Base-by-base conservation (phyloP, 352 stramenopile species). In the Pythium insidiosum region DNA sequence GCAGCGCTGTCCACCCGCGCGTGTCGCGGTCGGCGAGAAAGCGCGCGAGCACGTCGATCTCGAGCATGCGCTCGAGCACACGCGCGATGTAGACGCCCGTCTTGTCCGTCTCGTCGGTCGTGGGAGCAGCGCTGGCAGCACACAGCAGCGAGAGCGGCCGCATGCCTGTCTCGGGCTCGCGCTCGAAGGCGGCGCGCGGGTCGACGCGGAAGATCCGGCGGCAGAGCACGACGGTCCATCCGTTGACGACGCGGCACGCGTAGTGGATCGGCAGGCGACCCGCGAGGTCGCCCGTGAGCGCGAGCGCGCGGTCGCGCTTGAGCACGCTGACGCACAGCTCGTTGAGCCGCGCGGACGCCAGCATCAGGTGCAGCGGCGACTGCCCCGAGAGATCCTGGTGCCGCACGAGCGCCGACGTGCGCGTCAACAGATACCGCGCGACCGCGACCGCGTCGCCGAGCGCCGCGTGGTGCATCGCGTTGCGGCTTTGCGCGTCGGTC, bases 231-330 rank as follows among this genome's bases (percentile, higher is more conserved):
- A 73, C 58, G 4, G 71, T 83, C 21, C 47, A 50, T 12, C 45
- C 26, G 40, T 75, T 86, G 19, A 86, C 41, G 26, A 40, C 58
- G 39, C 65, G 62, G n/a, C 66, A 85, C 4, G 67, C 76, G 46
- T 72, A 88, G 31, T 88, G 73, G 45, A 88, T 69, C 4, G 75
- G 66, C 31, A 68, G 68, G 30, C 64, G 68, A 0, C 56, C 60
- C 11, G 53, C 48, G 28, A 83, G 61, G 40, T 86, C 68, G 19
- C 61, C 57, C 24, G 61, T 71, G 10, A 65, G 61, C 23, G 67
- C 49, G 28, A 88, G 42, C 2, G 55, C 28, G 2, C 25, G 11
- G 35, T 83, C 45, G 18, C 63, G 36, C 19, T 35, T 34, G 2
- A 88, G 50, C 20, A 72, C 46, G 3, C 57, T 19, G 16, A 86